Evolutionary conservation across 2,329 filamentous ascomycete species (phyloP), one percentile per base, ranked within the genome.

Genomic region (Dryadomyces sulphureus): DNA sequence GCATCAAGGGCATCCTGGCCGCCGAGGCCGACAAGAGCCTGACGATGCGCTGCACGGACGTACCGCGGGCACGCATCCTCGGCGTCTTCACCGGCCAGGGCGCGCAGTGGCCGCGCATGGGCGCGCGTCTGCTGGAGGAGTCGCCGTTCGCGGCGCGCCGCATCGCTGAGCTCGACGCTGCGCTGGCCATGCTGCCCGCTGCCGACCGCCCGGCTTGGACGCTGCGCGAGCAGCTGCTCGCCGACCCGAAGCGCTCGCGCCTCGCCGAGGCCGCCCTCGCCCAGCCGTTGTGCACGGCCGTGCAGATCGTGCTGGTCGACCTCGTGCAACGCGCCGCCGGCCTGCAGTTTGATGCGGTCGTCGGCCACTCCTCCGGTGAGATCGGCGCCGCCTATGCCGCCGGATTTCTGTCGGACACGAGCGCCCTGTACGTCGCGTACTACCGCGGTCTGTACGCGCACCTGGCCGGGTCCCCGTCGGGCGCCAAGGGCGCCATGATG

Each of bases 281-380:
- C 9, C 58, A 60, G 49, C 56, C 57, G 6, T 48, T 55, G 12
- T 58, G 54, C 20, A 59, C 58, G 4, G 58, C 56, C 5, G 34
- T 60, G 2, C 57, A 61, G 48, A 38, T 60, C 2, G 55, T 52
- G 1, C 52, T 62, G 4, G 55, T 61, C 3, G 54, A 60, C 24
- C 45, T n/a, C n/a, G n/a, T 59, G 1, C 47, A 61, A 5, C 40
- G 24, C 7, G 53, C 51, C 7, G 54, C 49, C 38, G 56, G 52
- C 3, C 41, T 62, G 8, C 34, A 4, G 0, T 55, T 57, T 1
- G 41, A 36, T 9, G 55, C 50, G 20, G 56, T 59, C 16, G 52
- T 57, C 5, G 59, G 60, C 16, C 60, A 63, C 48, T 59, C 56
- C 1, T 59, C 56, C 1, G 60, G 60, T 7, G 60, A 63, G 40